Evolutionary conservation across 306 rosid species (phyloP), one percentile per base, ranked within the genome.

Genomic region (Quercus aquifolioides): DNA sequence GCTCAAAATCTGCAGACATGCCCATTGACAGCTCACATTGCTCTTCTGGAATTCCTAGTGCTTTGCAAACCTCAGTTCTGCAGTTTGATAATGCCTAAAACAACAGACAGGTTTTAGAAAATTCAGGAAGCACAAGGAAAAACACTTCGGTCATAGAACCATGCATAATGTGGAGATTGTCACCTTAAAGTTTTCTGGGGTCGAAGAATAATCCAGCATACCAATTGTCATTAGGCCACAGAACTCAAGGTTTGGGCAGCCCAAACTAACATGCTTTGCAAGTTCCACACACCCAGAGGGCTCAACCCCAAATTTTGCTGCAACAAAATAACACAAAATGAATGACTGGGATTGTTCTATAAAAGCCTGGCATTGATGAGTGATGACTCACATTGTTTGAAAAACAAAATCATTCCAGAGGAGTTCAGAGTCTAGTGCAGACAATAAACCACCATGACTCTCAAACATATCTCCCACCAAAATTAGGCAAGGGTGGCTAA

Each of bases 141-240:
- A 63, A 67, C 20, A 58, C 52, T 10, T 21, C 5, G 69, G 78
- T 51, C 41, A 31, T 2, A 59, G 76, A 26, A 46, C 56, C 69
- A 77, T 35, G 71, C 57, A 35, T 28, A 17, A 15, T 28, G 3
- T 30, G 41, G 3, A 64, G 52, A 68, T 38, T 1, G 12, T 79
- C 55, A 95, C 99, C 97, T 91, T 87, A 84, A 95, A 93, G 84
- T 95, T 95, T 88, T 95, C 98, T 3, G 96, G 98, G 21, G 96
- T 92, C 41, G 94, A 91, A 65, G 98, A 64, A 76, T 95, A 92
- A 78, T 95, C 99, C 28, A 81, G 84, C 99, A 95, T 95, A 63
- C 99, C 99, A 88, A 91, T 93, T 55, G 98, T 95, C 98, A 95
- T 95, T 59, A 95, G 82, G 64, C 99, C 97, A 83, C 84, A 86